Conservation (phyloP, 2,329 filamentous ascomycete species). For the Chrysoporthe cubensis region DNA sequence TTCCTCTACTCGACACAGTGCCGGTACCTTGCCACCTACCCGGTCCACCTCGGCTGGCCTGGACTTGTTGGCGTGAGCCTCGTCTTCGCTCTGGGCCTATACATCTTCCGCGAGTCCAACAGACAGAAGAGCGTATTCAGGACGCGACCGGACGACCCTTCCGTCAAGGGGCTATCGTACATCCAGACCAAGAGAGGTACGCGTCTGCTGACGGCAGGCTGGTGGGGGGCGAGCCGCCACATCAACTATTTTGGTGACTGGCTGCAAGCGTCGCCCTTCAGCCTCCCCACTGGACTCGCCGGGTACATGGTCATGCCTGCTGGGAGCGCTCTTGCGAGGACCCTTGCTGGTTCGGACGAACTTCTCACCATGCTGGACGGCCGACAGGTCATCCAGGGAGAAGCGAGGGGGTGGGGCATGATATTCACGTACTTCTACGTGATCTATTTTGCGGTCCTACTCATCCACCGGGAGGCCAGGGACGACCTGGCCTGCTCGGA, state of each 20-base stretch:
- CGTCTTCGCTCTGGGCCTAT: slow-evolving; percentile 73
- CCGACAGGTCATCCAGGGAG: slow-evolving; percentile 67
- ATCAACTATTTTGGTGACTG: slow-evolving; percentile 94
- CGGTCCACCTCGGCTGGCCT: slow-evolving; percentile 68
- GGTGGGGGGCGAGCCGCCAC: slow-evolving; percentile 87
- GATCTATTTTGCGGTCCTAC: slow-evolving; percentile 79
- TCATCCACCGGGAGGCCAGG: slow-evolving; percentile 79
- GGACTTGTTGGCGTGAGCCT: slow-evolving; percentile 66
- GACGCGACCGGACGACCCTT: slow-evolving; percentile 78
- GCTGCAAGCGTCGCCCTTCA: slow-evolving; percentile 87
- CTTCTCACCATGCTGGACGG: slow-evolving; percentile 56
- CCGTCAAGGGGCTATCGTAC: slow-evolving; percentile 75
- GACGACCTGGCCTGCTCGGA: slow-evolving; percentile 84
- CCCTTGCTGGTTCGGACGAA: slow-evolving; percentile 41
- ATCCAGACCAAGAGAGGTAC: slow-evolving; percentile 81
- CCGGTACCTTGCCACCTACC: slow-evolving; percentile 79
- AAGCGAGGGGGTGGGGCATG: slow-evolving; percentile 77
- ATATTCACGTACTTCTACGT: slow-evolving; percentile 89
- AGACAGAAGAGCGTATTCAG: slow-evolving; percentile 91
- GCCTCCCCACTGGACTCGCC: slow-evolving; percentile 77
- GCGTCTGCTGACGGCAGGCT: slow-evolving; percentile 77
- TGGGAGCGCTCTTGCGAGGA: slow-evolving; percentile 50
- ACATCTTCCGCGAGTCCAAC: slow-evolving; percentile 85
- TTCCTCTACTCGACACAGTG: slow-evolving; percentile 68
- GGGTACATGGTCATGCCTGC: slow-evolving; percentile 71